phyloP scores from a whole-genome alignment of 108 stramenopile species.

The Bacterosira constricta region DNA sequence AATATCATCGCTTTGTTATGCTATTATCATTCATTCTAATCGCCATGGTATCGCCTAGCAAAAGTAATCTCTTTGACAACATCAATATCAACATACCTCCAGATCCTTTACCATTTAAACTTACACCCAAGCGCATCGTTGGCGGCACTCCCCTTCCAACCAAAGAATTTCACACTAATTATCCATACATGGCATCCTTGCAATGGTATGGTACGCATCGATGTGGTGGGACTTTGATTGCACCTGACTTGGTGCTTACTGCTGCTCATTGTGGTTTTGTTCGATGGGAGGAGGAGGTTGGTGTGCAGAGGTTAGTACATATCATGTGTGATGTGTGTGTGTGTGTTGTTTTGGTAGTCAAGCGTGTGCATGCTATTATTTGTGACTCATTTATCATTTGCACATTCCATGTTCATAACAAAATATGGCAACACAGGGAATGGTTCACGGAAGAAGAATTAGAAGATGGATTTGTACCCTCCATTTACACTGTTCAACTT shows the following conservation, averaged over 20 bases:
- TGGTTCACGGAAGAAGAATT: slow-evolving; percentile 9
- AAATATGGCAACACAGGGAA: not conserved
- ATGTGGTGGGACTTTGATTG: slow-evolving; percentile 53
- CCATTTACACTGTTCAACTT: slow-evolving; percentile 9
- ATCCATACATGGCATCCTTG: slow-evolving; percentile 18
- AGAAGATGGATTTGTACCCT: slow-evolving; percentile 2
- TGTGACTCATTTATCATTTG: not conserved
- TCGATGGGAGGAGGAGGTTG: not conserved
- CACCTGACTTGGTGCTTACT: slow-evolving; percentile 44
- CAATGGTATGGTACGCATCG: slow-evolving; percentile 22
- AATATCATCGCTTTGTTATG: not conserved
- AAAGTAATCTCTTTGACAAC: not conserved
- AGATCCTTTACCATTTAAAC: too few relatives aligned
- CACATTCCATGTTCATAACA: not conserved
- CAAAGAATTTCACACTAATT: not conserved
- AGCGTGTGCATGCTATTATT: not conserved
- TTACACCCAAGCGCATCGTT: slow-evolving; percentile 7
- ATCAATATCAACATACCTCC: not conserved
- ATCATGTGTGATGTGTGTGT: not conserved
- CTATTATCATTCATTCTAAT: not conserved
- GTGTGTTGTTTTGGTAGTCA: not conserved
- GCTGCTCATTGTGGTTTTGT: slow-evolving; percentile 46
- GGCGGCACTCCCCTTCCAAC: slow-evolving; percentile 8
- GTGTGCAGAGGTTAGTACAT: not conserved
- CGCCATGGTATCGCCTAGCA: too few relatives aligned